phyloP scores from a whole-genome alignment of 2,329 filamentous ascomycete genomes.

The Chaetomium olivaceum region DNA sequence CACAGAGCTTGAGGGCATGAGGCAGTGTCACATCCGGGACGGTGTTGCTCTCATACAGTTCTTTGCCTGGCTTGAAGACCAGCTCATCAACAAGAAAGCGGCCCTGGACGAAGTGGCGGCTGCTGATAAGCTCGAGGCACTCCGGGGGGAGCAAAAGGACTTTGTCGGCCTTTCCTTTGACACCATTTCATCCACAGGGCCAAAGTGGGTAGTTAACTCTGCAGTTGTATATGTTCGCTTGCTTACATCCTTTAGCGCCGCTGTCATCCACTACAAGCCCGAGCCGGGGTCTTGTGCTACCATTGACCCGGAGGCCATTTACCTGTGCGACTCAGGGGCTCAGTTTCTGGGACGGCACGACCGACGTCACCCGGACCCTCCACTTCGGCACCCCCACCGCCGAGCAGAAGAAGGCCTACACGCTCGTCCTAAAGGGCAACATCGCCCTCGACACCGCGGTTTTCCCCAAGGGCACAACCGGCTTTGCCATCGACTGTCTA shows the following conservation, averaged over 20 bases:
- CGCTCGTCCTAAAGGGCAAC: slow-evolving; percentile 89
- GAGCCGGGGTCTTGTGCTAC: slow-evolving; percentile 77
- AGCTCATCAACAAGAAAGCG: slow-evolving; percentile 71
- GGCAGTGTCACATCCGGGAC: slow-evolving; percentile 88
- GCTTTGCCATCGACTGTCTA: slow-evolving; percentile 84
- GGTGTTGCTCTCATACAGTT: slow-evolving; percentile 88
- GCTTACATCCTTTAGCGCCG: slow-evolving; percentile 62
- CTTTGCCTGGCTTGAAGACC: slow-evolving; percentile 95
- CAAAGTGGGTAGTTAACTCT: slow-evolving; percentile 56
- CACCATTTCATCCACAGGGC: slow-evolving; percentile 91
- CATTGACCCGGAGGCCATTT: slow-evolving; percentile 83
- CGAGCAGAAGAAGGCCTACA: slow-evolving; percentile 86
- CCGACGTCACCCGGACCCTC: slow-evolving; percentile 89
- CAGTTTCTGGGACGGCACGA: slow-evolving; percentile 93
- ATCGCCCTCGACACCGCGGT: slow-evolving; percentile 83
- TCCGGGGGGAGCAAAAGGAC: slow-evolving; percentile 66
- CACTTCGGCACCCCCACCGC: slow-evolving; percentile 86
- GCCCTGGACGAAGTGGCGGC: slow-evolving; percentile 83
- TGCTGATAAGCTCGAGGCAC: slow-evolving; percentile 84
- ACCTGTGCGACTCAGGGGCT: slow-evolving; percentile 96
- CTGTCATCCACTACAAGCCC: slow-evolving; percentile 93
- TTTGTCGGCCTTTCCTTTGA: slow-evolving; percentile 92
- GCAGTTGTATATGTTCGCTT: neutral
- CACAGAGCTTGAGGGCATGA: slow-evolving; percentile 87
- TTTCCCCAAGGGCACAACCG: slow-evolving; percentile 93